These are phyloP conservation scores for Yarrowia sp. DNA, from an alignment of 805 yeast genomes.

Conservation along the genomic window DNA sequence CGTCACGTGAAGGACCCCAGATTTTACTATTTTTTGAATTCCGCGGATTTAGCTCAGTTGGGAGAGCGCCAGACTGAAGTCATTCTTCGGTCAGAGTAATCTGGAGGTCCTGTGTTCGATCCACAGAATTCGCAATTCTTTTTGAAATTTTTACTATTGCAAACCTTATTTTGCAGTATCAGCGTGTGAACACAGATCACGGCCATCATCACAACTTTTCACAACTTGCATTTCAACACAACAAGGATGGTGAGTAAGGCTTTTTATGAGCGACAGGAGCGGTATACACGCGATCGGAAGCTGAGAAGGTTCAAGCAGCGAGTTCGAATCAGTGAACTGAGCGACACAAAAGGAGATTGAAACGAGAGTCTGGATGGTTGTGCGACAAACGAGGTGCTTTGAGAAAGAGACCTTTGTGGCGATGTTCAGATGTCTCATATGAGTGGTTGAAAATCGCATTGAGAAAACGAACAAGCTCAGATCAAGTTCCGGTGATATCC, in stretches of 20 bases:
- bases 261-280: not conserved
- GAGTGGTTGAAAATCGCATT: too few species aligned
- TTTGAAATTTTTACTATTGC: not conserved
- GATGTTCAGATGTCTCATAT: too few species aligned
- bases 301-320: too few species aligned
- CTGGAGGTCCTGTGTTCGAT: slow-evolving; percentile 84
- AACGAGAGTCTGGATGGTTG: too few species aligned
- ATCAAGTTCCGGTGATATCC: too few species aligned
- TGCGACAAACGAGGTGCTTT: too few species aligned
- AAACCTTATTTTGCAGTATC: not conserved
- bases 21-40: not conserved
- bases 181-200: not conserved
- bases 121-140: slow-evolving; percentile 50
- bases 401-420: too few species aligned
- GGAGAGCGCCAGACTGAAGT: slow-evolving; percentile 44
- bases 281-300: not conserved
- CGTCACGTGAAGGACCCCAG: not conserved
- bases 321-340: too few species aligned
- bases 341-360: too few species aligned
- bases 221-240: not conserved
- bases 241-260: not conserved
- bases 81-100: slow-evolving; percentile 35
- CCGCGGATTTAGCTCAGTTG: slow-evolving; percentile 39
- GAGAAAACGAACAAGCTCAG: too few species aligned
- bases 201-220: not conserved